Percentiles rank a stretch among this genome's conserved stretches.
Evolutionary conservation across 345 rosid species (phyloP).

Genomic region (Arabis alpina): DNA sequence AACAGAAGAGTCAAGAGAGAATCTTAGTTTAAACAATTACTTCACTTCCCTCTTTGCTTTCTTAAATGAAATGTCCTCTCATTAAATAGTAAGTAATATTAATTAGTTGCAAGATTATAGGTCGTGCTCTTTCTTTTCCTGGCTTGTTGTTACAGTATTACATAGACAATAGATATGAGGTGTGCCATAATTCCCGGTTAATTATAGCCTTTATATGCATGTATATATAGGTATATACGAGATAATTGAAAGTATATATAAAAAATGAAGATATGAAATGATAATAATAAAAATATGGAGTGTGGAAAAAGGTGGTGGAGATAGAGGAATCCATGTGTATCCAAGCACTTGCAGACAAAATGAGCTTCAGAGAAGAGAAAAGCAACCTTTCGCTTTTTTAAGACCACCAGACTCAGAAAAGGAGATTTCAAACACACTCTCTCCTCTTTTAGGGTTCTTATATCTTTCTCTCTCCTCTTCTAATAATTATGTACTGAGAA

Average conservation of each 20-base stretch:
- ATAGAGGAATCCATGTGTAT: conserved; percentile 63
- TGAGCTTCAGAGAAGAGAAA: conserved; percentile 70
- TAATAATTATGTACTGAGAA: conserved; percentile 27
- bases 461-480: conserved; percentile 30
- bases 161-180: conserved; percentile 33
- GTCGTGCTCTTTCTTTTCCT: conserved; percentile 31
- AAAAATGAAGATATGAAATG: conserved; percentile 33
- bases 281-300: conserved; percentile 34
- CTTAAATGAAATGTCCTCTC: conserved; percentile 27
- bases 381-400: conserved; percentile 66
- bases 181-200: conserved; percentile 28
- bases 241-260: conserved; percentile 14
- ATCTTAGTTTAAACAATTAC: conserved; percentile 46
- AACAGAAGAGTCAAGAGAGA: conserved; percentile 46
- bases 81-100: conserved; percentile 20
- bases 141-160: conserved; percentile 31
- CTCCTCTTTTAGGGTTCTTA: conserved; percentile 50
- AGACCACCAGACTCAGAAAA: conserved; percentile 69
- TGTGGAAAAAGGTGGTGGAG: conserved; percentile 44
- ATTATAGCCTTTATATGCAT: conserved; percentile 29
- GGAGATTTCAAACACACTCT: conserved; percentile 61
- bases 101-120: conserved; percentile 36
- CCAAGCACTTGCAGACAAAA: conserved; percentile 77
- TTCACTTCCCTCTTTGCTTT: conserved; percentile 21
- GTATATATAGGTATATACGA: conserved; percentile 8